A percentile compares a stretch with the other conserved stretches of the same genome.
These are phyloP conservation scores for Volutella citrinella DNA, from an alignment of 2,329 filamentous ascomycete genomes.

Conservation along the genomic window DNA sequence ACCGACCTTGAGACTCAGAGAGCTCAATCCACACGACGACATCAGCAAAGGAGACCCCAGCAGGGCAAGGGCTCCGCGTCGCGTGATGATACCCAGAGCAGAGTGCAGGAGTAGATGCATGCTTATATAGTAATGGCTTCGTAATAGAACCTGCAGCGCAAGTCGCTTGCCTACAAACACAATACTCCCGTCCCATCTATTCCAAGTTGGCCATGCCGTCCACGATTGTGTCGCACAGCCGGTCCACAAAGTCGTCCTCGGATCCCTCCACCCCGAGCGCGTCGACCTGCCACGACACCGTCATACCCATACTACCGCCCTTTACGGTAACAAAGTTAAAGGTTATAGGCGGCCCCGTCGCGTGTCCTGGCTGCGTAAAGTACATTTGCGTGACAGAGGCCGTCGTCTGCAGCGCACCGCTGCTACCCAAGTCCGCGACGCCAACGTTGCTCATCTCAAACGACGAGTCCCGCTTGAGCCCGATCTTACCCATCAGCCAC, in stretches of 20 bases:
- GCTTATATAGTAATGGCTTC: no score
- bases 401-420: background rate
- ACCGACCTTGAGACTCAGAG: no score
- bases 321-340: slow-evolving; percentile 21
- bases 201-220: no score
- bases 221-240: no score
- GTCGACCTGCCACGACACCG: slow-evolving; percentile 22
- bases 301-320: slow-evolving; percentile 17
- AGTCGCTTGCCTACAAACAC: no score
- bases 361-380: slow-evolving; percentile 22
- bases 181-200: no score
- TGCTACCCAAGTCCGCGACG: slow-evolving; percentile 12
- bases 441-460: slow-evolving; percentile 24
- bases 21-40: no score
- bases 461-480: slow-evolving; percentile 18
- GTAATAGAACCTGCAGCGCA: no score
- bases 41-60: no score
- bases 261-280: slow-evolving; percentile 17
- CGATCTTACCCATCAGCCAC: slow-evolving; percentile 20
- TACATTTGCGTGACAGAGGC: slow-evolving; percentile 16
- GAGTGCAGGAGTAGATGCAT: no score
- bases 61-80: no score
- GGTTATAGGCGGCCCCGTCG: slow-evolving; percentile 13
- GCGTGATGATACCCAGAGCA: no score
- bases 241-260: slow-evolving; percentile 17